Evolutionary conservation across 2,329 filamentous ascomycete species (phyloP), one percentile per base, ranked within the genome.

Genomic region (Elsinoe fawcettii): DNA sequence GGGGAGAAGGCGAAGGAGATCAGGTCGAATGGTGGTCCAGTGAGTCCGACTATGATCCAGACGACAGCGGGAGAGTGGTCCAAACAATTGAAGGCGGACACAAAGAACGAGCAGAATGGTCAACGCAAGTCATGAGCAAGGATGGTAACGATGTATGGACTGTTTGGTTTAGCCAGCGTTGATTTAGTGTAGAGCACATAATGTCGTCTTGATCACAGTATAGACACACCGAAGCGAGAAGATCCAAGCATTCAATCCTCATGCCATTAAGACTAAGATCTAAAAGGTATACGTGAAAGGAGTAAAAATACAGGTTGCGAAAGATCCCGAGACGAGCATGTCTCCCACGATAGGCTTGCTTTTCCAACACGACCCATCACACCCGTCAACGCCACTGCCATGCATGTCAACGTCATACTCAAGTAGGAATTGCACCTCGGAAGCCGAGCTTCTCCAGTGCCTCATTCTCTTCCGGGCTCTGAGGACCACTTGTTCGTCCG

Each of bases 31-130:
- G 56, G 54, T 2, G 56, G 54, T 2, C 56, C 58, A 5, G 27
- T 58, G 11, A 61, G 58, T 32, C 60, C 60, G 8, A 61, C 60
- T 2, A 43, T 58, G 41, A 55, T 61, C 32, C 54, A 60, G 23
- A 44, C 58, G n/a, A 61, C 60, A 16, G 56, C 53, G 16, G 60
- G 60, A 25, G 58, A 61, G 16, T 61, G 60, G 60, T 55, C 54
- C 39, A 39, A 54, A 0, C 23, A 59, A 22, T 20, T 60, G 25
- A 51, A 36, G 43, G 39, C 41, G 11, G 57, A 59, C 20, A 11
- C 5, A 2, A 18, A 27, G 1, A 36, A 6, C 4, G 20, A 5
- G n/a, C 14, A 30, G 7, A n/a, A 55, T 6, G 32, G 20, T 5
- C 22, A 14, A 34, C 3, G 9, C 32, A 16, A 32, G 39, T 43